Evolutionary conservation across 176 grass and related monocot species (phyloP).

Genomic region (Oryza meridionalis): DNA sequence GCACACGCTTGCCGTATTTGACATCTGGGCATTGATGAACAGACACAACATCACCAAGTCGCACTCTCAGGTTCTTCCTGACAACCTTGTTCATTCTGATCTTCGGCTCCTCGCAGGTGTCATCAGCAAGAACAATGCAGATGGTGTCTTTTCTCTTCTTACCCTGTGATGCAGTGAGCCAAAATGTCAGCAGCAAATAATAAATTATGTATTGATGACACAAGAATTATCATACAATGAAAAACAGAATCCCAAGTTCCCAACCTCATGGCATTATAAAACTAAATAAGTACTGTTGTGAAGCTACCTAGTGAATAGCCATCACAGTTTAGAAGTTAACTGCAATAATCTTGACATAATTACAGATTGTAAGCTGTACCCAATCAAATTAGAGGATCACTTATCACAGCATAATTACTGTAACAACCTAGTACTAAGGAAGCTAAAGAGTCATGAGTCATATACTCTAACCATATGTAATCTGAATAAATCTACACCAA

Average conservation of each 20-base stretch:
- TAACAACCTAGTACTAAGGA: not conserved
- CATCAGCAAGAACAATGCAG: slow-evolving; percentile 79
- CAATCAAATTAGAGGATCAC: not conserved
- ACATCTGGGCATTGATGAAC: slow-evolving; percentile 92
- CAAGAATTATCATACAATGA: not conserved
- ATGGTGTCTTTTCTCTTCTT: slow-evolving; percentile 89
- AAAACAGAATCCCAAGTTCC: not conserved
- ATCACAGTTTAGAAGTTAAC: not conserved
- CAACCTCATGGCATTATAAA: not conserved
- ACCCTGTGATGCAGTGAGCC: slow-evolving; percentile 50
- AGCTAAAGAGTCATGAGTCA: not conserved
- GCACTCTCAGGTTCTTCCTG: slow-evolving; percentile 66
- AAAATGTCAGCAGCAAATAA: slow-evolving; percentile 27
- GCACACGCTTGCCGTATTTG: slow-evolving; percentile 77
- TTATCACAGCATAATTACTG: not conserved
- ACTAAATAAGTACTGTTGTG: not conserved
- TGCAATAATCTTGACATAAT: not conserved
- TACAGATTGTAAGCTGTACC: not conserved
- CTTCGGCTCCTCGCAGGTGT: slow-evolving; percentile 75
- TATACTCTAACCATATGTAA: not conserved
- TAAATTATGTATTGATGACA: not conserved
- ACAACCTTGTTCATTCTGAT: slow-evolving; percentile 87
- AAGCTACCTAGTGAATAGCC: not conserved
- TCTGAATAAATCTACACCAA: not conserved
- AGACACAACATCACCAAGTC: slow-evolving; percentile 76